Base-by-base conservation (phyloP, 352 stramenopile genomes). In the Pythium plurisporium region DNA sequence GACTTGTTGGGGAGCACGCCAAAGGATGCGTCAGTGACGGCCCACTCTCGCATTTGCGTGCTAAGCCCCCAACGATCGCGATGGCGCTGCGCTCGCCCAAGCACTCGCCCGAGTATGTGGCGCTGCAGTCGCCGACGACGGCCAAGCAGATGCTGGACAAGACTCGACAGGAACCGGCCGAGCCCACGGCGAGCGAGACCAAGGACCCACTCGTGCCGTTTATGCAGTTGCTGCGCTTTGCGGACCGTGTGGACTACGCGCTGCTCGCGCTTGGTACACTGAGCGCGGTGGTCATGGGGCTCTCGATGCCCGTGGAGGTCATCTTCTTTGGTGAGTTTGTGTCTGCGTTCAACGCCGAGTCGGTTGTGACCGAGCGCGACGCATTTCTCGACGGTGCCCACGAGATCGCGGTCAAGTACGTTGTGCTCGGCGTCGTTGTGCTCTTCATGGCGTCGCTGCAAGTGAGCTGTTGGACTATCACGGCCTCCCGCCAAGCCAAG, bases 261-360 rank as follows among this genome's bases (percentile, higher is more conserved):
- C 63, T 92, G 5, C 86, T 92, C 67, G 37, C 62, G 5, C 36
- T 80, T 1, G 82, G 82, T 37, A 70, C 76, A 0, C 9, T 88
- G 2, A 63, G 59, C 0, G 73, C 74, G 1, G 41, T 88, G 5
- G 52, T 59, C 2, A 63, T 70, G 3, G 82, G 82, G 4, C 20
- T 85, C 34, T 65, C 69, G 20, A 74, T 89, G 52, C 82, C 80
- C 8, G 62, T 91, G 11, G 78, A 89, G 56, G 85, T 88, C 45
- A 58, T 91, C 26, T 69, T 92, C 30, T 75, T 92, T 55, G 80
- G 80, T 10, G 76, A 89, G 52, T 69, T 86, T 23, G 56, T 90
- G 29, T 86, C 87, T 57, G 70, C 78, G 9, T 88, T 90, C 46
- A 90, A 90, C 48, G 78, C 82, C 8, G 34, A 52, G 37, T 70